phyloP scores from a whole-genome alignment of 768 basidiomycete species.

The Clavaria fumosa region DNA sequence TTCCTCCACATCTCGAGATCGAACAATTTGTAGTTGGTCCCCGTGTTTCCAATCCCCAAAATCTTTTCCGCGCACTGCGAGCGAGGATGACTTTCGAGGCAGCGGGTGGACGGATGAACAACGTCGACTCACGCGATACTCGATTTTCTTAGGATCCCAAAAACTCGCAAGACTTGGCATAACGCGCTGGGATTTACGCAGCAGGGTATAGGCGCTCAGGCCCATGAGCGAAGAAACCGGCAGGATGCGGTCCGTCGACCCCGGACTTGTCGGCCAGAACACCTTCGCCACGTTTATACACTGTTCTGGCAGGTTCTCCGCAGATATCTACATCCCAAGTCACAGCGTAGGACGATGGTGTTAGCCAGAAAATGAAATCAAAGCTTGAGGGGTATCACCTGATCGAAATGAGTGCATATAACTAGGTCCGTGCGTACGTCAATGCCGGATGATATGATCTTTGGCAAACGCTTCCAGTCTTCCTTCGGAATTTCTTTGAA shows the following conservation, averaged over 20 bases:
- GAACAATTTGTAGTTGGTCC: not conserved
- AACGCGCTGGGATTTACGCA: not conserved
- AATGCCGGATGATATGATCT: constrained; percentile 2
- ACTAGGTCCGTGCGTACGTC: not conserved
- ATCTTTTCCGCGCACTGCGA: not conserved
- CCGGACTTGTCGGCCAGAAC: no score
- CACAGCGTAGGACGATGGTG: no score
- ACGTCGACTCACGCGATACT: not conserved
- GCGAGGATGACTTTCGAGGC: not conserved
- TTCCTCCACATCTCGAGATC: not conserved
- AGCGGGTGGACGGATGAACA: not conserved
- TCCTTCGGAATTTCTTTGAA: constrained; percentile 3
- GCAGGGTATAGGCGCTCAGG: not conserved
- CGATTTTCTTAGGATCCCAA: not conserved
- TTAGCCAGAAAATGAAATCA: no score
- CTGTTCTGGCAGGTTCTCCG: no score
- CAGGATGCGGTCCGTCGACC: no score
- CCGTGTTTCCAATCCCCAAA: not conserved
- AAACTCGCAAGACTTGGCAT: not conserved
- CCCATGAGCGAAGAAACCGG: no score
- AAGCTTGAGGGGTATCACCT: constrained; percentile 1
- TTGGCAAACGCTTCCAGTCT: constrained; percentile 2
- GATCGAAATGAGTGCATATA: constrained; percentile 4
- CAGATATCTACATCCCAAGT: no score
- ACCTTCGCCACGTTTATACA: no score